Conservation (phyloP, 179 eudicot species). For the Carnegiea gigantea region DNA sequence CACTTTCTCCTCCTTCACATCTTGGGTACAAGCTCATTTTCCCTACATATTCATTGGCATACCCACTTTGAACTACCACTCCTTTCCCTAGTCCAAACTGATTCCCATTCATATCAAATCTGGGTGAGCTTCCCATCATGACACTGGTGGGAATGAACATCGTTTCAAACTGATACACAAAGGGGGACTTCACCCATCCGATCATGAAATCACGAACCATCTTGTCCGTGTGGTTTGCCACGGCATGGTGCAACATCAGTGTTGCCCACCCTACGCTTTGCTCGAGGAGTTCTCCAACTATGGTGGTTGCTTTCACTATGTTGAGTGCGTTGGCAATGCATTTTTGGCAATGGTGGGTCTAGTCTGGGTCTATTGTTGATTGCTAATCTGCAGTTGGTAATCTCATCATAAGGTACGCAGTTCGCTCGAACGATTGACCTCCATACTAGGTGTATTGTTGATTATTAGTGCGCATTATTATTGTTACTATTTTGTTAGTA, state of each 20-base stretch:
- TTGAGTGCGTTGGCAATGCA: constrained; percentile 18
- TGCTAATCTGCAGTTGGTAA: constrained; percentile 33
- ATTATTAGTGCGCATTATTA: too few relatives aligned
- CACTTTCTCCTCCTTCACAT: constrained; percentile 24
- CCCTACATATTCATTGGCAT: constrained; percentile 17
- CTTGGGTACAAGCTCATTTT: constrained; percentile 19
- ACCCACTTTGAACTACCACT: constrained; percentile 21
- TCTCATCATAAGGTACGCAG: constrained; percentile 18
- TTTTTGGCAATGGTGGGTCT: constrained; percentile 22
- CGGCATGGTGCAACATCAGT: constrained; percentile 12
- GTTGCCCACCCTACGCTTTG: constrained; percentile 25
- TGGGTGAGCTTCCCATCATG: constrained; percentile 23
- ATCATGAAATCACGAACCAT: background rate
- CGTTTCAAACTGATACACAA: constrained; percentile 11
- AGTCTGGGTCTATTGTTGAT: constrained; percentile 20
- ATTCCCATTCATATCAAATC: constrained; percentile 31
- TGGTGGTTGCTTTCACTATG: constrained; percentile 2
- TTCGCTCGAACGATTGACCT: constrained; percentile 35
- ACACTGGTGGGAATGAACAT: background rate
- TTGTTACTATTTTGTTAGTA: too few relatives aligned
- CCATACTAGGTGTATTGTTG: too few relatives aligned
- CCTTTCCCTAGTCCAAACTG: constrained; percentile 31
- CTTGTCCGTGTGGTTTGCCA: constrained; percentile 16
- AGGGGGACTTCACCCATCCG: constrained; percentile 10
- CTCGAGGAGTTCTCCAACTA: constrained; percentile 13